phyloP scores from a whole-genome alignment of 2,329 filamentous ascomycete genomes.

The Pseudogymnoascus sp. region DNA sequence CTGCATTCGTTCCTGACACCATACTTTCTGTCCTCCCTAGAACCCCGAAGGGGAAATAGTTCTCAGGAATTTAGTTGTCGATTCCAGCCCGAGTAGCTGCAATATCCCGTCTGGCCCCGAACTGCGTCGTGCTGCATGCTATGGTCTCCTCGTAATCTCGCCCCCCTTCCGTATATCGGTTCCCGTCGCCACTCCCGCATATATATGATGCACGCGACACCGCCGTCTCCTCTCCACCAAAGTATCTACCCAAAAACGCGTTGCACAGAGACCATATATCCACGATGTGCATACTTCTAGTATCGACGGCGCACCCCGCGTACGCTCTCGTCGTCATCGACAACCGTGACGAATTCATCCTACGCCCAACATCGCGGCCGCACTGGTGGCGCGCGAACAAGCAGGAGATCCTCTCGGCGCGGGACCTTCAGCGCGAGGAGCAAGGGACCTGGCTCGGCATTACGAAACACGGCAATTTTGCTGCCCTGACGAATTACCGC shows the following conservation, averaged over 20 bases:
- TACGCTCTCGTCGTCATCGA: conserved; percentile 69
- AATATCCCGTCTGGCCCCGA: background rate
- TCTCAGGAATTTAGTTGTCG: background rate
- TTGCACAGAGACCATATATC: background rate
- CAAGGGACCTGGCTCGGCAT: conserved; percentile 60
- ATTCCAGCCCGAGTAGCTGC: background rate
- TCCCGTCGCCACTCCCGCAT: background rate
- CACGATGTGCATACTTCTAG: conserved; percentile 66
- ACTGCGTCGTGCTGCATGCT: background rate
- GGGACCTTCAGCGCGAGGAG: conserved; percentile 52
- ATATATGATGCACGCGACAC: conserved; percentile 1
- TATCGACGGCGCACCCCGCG: conserved; percentile 66
- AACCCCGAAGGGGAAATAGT: background rate
- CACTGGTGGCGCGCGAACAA: conserved; percentile 47
- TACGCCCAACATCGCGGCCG: conserved; percentile 53
- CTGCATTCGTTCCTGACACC: background rate
- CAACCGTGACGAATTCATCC: conserved; percentile 68
- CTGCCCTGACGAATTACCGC: conserved; percentile 59
- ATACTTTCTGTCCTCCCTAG: background rate
- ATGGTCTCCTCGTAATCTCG: background rate
- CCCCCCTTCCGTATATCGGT: background rate
- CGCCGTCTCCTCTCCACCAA: background rate
- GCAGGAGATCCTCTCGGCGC: conserved; percentile 43
- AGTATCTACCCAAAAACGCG: background rate
- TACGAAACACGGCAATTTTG: conserved; percentile 49